Conservation (phyloP, 2,329 filamentous ascomycete genomes). For the Ceratocystis smalleyi region DNA sequence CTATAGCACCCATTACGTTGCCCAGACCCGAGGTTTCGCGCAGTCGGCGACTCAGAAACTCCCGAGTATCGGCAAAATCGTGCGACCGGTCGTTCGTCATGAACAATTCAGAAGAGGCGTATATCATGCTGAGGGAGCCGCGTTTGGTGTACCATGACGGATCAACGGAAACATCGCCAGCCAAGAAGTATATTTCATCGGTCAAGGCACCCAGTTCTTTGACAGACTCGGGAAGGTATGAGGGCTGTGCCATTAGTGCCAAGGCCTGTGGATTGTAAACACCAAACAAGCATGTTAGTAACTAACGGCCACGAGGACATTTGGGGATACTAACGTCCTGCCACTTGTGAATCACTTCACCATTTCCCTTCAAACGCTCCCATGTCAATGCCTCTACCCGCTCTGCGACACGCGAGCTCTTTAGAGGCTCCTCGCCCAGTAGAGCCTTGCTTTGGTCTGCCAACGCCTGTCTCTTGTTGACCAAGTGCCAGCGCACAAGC, state of each 20-base stretch:
- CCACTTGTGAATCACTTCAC: conserved; percentile 58
- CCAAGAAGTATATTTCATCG: conserved; percentile 85
- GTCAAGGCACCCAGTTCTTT: conserved; percentile 64
- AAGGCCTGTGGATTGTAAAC: conserved; percentile 44
- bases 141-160: conserved; percentile 68
- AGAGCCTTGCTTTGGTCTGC: conserved; percentile 27
- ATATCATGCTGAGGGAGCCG: conserved; percentile 39
- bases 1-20: conserved; percentile 44
- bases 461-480: conserved; percentile 49
- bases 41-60: conserved; percentile 63
- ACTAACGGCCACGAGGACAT: not conserved
- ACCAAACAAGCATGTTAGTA: not conserved
- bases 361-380: conserved; percentile 62
- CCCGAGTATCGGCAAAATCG: conserved; percentile 59
- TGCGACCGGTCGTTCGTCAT: conserved; percentile 78
- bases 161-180: conserved; percentile 70
- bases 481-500: conserved; percentile 63
- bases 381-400: conserved; percentile 60
- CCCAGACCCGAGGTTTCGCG: conserved; percentile 52
- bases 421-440: conserved; percentile 25
- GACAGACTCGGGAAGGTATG: conserved; percentile 58
- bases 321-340: conserved; percentile 52
- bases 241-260: conserved; percentile 75
- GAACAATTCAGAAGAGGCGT: conserved; percentile 68
- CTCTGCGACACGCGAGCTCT: conserved; percentile 35